A percentile compares a stretch with the other conserved stretches of the same genome.
phyloP scores from a whole-genome alignment of 257 asterid species.

The Rubia yunnanensis region DNA sequence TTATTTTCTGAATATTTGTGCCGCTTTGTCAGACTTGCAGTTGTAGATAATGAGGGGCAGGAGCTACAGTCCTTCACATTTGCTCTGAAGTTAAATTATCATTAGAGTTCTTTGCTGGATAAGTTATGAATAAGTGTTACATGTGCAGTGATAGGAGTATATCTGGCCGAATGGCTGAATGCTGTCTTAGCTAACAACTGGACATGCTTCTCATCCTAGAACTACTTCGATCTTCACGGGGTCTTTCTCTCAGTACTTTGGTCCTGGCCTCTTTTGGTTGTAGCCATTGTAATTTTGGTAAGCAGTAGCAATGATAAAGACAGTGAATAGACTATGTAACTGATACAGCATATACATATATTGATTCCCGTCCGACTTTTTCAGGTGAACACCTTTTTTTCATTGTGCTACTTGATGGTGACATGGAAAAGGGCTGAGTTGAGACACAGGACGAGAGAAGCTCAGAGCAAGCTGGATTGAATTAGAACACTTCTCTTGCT shows the following conservation, averaged over 20 bases:
- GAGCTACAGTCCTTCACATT: conserved; percentile 51
- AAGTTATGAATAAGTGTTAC: not conserved
- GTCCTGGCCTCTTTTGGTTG: conserved; percentile 89
- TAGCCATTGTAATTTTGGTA: conserved; percentile 74
- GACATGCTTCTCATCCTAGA: conserved; percentile 85
- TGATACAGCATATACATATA: not conserved
- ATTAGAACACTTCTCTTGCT: not conserved
- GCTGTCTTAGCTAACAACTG: conserved; percentile 60
- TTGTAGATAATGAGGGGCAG: conserved; percentile 59
- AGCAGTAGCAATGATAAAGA: not conserved
- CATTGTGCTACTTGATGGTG: conserved; percentile 70
- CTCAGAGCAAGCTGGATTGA: conserved; percentile 60
- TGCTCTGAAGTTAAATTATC: not conserved
- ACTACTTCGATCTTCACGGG: conserved; percentile 78
- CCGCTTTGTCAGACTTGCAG: not conserved
- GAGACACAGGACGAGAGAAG: conserved; percentile 78
- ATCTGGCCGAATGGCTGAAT: conserved; percentile 81
- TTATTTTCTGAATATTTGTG: not conserved
- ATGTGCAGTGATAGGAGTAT: conserved; percentile 77
- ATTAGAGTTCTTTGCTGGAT: not conserved
- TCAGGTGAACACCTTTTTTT: conserved; percentile 85
- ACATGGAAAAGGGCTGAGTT: conserved; percentile 90
- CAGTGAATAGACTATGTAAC: not conserved
- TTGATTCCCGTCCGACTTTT: no score
- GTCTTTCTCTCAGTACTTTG: conserved; percentile 83